These are phyloP conservation scores for Globisporangium canariense DNA, from an alignment of 352 stramenopile genomes.

Conservation along the genomic window DNA sequence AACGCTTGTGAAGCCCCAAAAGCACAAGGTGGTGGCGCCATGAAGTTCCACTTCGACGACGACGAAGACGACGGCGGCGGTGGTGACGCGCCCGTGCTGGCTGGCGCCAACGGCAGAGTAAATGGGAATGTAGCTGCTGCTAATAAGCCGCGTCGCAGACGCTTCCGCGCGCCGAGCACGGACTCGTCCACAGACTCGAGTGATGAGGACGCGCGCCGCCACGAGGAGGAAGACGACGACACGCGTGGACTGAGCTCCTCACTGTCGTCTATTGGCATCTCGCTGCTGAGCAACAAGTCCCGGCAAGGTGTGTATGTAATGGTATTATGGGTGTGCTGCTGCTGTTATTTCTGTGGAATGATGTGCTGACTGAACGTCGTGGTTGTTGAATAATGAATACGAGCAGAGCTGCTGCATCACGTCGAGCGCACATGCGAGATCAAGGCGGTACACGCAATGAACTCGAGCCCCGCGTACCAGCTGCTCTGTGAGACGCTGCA, in stretches of 20 bases:
- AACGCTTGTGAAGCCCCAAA: background rate
- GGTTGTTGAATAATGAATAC: background rate
- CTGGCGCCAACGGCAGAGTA: background rate
- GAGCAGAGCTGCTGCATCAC: conserved; percentile 50
- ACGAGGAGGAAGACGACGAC: conserved; percentile 13
- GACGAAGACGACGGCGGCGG: conserved; percentile 21
- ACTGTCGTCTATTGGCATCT: conserved; percentile 10
- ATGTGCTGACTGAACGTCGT: background rate
- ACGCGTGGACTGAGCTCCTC: background rate
- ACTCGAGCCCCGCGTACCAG: conserved; percentile 51
- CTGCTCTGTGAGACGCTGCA: conserved; percentile 61
- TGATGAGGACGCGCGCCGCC: conserved; percentile 23
- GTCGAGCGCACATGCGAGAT: conserved; percentile 64
- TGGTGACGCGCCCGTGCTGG: background rate
- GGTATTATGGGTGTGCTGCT: background rate
- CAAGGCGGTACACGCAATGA: conserved; percentile 52
- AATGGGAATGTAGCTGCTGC: background rate
- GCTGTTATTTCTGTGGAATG: background rate
- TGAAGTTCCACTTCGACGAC: conserved; percentile 49
- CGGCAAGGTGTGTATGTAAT: conserved; percentile 28
- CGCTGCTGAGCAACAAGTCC: conserved; percentile 13
- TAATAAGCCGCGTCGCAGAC: conserved; percentile 4
- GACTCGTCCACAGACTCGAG: conserved; percentile 45
- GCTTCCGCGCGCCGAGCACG: conserved; percentile 51
- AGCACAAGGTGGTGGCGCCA: conserved; percentile 17